Conservation (phyloP, 176 grass and related monocot species). For the Aegilops sharonensis region DNA sequence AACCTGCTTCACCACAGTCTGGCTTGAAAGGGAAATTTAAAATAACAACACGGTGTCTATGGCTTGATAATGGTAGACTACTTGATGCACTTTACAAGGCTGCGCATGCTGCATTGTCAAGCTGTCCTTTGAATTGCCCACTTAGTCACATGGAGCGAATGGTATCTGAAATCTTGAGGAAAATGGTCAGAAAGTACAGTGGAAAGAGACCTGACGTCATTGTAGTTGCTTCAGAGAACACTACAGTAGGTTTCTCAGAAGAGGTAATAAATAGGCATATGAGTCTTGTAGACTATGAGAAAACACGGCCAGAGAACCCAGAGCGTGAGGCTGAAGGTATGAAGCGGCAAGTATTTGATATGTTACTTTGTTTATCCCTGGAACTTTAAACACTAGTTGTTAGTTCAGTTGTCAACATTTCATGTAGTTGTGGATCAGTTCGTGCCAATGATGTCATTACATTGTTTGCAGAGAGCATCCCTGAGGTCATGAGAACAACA, state of each 20-base stretch:
- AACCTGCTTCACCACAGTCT: slow-evolving; percentile 54
- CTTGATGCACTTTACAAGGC: slow-evolving; percentile 88
- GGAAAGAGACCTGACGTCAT: slow-evolving; percentile 91
- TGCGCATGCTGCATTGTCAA: slow-evolving; percentile 80
- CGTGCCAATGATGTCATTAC: slow-evolving; percentile 10
- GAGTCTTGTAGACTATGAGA: slow-evolving; percentile 43
- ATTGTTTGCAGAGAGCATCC: slow-evolving; percentile 32
- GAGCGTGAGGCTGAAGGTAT: slow-evolving; percentile 59
- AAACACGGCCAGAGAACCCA: slow-evolving; percentile 38
- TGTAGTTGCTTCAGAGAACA: slow-evolving; percentile 71
- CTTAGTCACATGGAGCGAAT: slow-evolving; percentile 90
- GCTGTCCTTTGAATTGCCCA: slow-evolving; percentile 87
- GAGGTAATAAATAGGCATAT: slow-evolving; percentile 39
- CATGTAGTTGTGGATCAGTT: not conserved
- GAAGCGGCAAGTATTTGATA: not conserved
- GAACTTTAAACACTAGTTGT: slow-evolving; percentile 24
- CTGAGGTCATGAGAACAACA: slow-evolving; percentile 28
- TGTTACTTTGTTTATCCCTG: not conserved
- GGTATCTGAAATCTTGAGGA: slow-evolving; percentile 86
- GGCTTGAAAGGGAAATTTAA: slow-evolving; percentile 94
- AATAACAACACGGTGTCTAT: slow-evolving; percentile 86
- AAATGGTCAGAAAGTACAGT: slow-evolving; percentile 96
- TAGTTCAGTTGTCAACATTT: slow-evolving; percentile 8
- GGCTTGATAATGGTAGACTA: slow-evolving; percentile 97
- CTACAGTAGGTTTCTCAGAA: slow-evolving; percentile 44